Percentiles rank a stretch among this genome's conserved stretches.
Evolutionary conservation across 192 early-diverging fungal species (phyloP).

Genomic region (Podila minutissima): DNA sequence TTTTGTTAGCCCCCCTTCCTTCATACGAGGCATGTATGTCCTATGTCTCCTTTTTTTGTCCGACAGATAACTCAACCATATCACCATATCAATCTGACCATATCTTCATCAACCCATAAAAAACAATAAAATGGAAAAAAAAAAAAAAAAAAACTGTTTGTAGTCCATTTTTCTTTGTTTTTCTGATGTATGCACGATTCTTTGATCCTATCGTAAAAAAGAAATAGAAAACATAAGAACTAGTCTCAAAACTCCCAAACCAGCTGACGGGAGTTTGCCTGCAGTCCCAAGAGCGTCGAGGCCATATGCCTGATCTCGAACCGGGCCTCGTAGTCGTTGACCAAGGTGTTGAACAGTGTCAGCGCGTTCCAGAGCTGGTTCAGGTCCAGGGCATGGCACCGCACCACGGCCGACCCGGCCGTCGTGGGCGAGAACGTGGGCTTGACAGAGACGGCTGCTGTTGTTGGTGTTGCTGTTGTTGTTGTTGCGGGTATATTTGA

Average conservation of each 20-base stretch:
- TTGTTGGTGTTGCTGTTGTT: not conserved
- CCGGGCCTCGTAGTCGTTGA: constrained; percentile 30
- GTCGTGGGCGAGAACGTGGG: constrained; percentile 26
- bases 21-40: no score
- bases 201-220: no score
- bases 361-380: constrained; percentile 44
- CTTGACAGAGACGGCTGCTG: not conserved
- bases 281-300: constrained; percentile 31
- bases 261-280: constrained; percentile 43
- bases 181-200: not conserved
- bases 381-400: constrained; percentile 32
- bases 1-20: no score
- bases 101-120: not conserved
- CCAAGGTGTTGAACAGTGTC: constrained; percentile 35
- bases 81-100: not conserved
- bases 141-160: not conserved
- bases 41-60: no score
- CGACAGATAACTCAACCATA: no score
- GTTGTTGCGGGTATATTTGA: constrained; percentile 14
- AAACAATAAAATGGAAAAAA: not conserved
- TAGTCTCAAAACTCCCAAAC: constrained; percentile 5
- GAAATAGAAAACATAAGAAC: no score
- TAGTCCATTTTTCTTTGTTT: not conserved
- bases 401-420: constrained; percentile 24
- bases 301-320: constrained; percentile 35